Percentiles rank a stretch among this genome's conserved stretches.
Conservation (phyloP, 2,329 filamentous ascomycete genomes). For the Xylariaceae sp. region DNA sequence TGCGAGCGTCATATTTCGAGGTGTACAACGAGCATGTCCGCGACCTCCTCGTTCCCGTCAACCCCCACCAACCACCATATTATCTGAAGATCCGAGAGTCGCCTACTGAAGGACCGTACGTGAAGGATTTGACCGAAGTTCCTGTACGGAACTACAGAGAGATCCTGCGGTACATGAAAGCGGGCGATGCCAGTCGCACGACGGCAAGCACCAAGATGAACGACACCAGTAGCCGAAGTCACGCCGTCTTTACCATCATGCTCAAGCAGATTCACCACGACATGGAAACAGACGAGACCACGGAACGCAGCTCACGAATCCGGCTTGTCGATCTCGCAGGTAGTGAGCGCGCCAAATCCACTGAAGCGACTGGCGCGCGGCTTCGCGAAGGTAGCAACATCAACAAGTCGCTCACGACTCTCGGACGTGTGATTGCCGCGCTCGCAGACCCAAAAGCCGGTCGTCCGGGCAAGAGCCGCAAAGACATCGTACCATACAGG, state of each 20-base stretch:
- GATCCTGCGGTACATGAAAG: slow-evolving; percentile 85
- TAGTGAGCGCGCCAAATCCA: slow-evolving; percentile 90
- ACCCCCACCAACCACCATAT: slow-evolving; percentile 68
- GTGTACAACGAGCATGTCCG: slow-evolving; percentile 99
- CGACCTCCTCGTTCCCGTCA: slow-evolving; percentile 76
- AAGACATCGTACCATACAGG: slow-evolving; percentile 76
- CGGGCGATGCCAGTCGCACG: slow-evolving; percentile 82
- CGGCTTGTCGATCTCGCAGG: slow-evolving; percentile 92
- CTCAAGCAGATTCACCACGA: slow-evolving; percentile 98
- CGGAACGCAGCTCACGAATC: slow-evolving; percentile 89
- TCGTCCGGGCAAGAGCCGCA: slow-evolving; percentile 46
- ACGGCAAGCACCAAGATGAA: slow-evolving; percentile 98
- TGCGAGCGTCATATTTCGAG: slow-evolving; percentile 97
- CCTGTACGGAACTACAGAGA: slow-evolving; percentile 84
- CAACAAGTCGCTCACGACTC: slow-evolving; percentile 95
- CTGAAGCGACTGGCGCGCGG: slow-evolving; percentile 86
- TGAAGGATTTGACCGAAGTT: slow-evolving; percentile 92
- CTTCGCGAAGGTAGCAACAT: slow-evolving; percentile 96
- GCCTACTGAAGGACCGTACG: slow-evolving; percentile 90
- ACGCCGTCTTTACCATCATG: slow-evolving; percentile 97
- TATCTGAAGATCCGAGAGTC: slow-evolving; percentile 98
- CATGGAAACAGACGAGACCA: slow-evolving; percentile 94
- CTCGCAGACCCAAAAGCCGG: slow-evolving; percentile 65
- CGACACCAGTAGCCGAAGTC: slow-evolving; percentile 92
- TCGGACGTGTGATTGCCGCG: slow-evolving; percentile 92